These are phyloP conservation scores for Lentinula raphanica DNA, from an alignment of 768 basidiomycete species.

Conservation along the genomic window DNA sequence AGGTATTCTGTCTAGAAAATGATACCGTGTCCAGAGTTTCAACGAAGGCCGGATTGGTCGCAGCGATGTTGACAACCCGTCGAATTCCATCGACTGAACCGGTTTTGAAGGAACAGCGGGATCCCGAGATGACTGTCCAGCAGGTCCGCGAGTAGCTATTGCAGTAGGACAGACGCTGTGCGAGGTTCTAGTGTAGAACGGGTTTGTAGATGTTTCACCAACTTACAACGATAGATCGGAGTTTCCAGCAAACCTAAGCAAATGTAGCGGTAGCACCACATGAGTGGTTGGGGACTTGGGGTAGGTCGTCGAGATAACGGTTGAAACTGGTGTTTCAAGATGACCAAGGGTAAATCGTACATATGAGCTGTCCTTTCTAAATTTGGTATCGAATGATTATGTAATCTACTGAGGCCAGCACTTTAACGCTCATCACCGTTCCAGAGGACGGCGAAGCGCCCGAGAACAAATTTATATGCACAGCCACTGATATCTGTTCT, in stretches of 20 bases:
- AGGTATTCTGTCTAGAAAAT: conserved; percentile 74
- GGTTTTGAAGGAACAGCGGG: conserved; percentile 82
- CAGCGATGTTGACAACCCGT: no score
- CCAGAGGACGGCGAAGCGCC: neutral
- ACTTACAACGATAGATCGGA: conserved; percentile 96
- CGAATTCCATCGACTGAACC: no score
- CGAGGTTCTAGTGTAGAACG: neutral
- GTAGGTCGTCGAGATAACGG: no score
- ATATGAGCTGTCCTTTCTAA: no score
- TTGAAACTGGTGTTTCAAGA: no score
- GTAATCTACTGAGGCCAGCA: no score
- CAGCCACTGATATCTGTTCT: neutral
- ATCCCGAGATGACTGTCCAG: conserved; percentile 57
- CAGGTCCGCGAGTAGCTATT: conserved; percentile 82
- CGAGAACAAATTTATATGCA: neutral
- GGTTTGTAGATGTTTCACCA: neutral
- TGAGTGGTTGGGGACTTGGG: no score
- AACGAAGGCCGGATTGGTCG: no score
- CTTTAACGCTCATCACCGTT: no score
- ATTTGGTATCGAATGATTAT: no score
- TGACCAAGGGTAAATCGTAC: neutral
- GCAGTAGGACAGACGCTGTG: conserved; percentile 94
- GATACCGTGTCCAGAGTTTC: conserved; percentile 75
- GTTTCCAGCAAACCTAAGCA: conserved; percentile 92
- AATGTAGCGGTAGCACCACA: no score